A percentile compares a stretch with the other conserved stretches of the same genome.
Conservation (phyloP, 164 flowering plant species). For the Nymphaea colorata region DNA sequence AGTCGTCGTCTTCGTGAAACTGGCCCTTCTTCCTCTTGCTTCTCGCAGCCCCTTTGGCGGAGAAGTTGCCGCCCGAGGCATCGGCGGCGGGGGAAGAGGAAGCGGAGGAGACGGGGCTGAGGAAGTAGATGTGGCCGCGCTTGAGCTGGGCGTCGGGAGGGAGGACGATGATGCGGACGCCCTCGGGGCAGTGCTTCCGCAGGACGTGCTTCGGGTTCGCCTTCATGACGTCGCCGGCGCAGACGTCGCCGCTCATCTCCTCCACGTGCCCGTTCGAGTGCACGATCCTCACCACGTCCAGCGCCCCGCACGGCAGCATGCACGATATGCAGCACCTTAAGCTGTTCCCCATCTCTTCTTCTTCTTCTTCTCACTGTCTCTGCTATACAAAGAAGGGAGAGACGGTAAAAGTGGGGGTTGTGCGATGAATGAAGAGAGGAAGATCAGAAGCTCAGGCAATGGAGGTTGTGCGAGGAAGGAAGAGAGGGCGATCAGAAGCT, state of each 20-base stretch:
- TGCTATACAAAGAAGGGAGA: background rate
- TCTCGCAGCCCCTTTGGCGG: background rate
- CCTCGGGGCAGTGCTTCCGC: constrained; percentile 56
- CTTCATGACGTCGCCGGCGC: constrained; percentile 58
- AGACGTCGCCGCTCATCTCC: constrained; percentile 50
- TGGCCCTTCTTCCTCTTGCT: background rate
- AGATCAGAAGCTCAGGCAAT: too few relatives aligned
- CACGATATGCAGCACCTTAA: constrained; percentile 8
- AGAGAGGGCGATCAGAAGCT: too few relatives aligned
- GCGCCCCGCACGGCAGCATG: constrained; percentile 7
- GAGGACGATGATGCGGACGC: constrained; percentile 43
- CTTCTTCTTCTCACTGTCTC: background rate
- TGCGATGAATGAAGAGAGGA: too few relatives aligned
- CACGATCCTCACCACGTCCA: constrained; percentile 32
- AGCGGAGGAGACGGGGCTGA: constrained; percentile 29
- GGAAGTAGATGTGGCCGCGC: constrained; percentile 72
- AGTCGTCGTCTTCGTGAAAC: background rate
- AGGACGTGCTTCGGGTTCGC: constrained; percentile 71
- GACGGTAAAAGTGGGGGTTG: too few relatives aligned
- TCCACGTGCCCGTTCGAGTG: constrained; percentile 73
- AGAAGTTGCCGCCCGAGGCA: background rate
- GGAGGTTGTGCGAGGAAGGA: too few relatives aligned
- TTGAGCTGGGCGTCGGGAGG: constrained; percentile 76
- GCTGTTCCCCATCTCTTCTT: constrained; percentile 6
- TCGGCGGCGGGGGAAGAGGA: background rate